A percentile compares a stretch with the other conserved stretches of the same genome.
Evolutionary conservation across 805 yeast species (phyloP).

Genomic region (Tetrapisispora iriomotensis): DNA sequence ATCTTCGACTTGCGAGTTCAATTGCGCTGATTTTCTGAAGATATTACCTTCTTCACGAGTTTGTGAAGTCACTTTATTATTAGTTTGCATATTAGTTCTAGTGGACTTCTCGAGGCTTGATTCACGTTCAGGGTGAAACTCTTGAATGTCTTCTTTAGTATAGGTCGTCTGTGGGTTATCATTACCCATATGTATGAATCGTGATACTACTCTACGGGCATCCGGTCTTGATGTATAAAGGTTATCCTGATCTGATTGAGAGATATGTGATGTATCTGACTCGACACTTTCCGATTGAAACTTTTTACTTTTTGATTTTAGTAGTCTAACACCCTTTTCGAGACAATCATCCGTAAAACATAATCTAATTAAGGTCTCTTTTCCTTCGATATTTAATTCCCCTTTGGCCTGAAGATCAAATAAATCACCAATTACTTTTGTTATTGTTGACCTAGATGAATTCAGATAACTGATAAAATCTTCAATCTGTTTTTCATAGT

Average conservation of each 20-base stretch:
- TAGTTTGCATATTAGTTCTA: too few species aligned
- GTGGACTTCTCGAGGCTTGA: not conserved
- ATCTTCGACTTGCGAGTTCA: constrained; percentile 9
- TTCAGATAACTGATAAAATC: constrained; percentile 32
- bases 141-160: constrained; percentile 21
- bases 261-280: constrained; percentile 3
- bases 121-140: constrained; percentile 15
- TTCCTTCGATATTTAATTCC: constrained; percentile 57
- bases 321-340: constrained; percentile 38
- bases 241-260: too few species aligned
- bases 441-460: constrained; percentile 33
- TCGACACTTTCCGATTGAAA: not conserved
- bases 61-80: constrained; percentile 8
- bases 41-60: constrained; percentile 12
- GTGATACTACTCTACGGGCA: too few species aligned
- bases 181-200: too few species aligned
- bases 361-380: constrained; percentile 64
- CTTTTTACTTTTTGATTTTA: constrained; percentile 21
- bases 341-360: constrained; percentile 65
- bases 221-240: too few species aligned
- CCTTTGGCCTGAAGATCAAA: constrained; percentile 47
- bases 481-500: constrained; percentile 20
- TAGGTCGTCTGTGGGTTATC: not conserved
- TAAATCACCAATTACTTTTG: constrained; percentile 45
- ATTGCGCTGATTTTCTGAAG: constrained; percentile 14